Percentiles rank a stretch among this genome's conserved stretches.
Conservation (phyloP, 108 stramenopile genomes). For the Cyclotella sp. region DNA sequence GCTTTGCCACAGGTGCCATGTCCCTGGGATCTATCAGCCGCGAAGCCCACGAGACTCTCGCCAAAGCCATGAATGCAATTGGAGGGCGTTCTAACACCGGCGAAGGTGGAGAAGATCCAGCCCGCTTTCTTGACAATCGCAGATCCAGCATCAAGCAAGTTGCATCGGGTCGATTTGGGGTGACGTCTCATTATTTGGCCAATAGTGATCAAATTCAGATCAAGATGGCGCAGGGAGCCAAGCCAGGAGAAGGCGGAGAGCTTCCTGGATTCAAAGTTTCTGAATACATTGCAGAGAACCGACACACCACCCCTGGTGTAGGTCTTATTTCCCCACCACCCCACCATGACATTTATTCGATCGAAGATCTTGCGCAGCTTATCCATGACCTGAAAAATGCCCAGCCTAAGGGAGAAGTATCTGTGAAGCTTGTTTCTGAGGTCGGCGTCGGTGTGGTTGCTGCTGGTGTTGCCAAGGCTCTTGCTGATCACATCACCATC, state of each 20-base stretch:
- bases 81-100: slow-evolving; percentile 95
- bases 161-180: slow-evolving; percentile 95
- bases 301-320: slow-evolving; percentile 94
- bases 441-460: slow-evolving; percentile 98
- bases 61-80: slow-evolving; percentile 91
- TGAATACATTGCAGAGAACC: slow-evolving; percentile 91
- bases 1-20: slow-evolving; percentile 96
- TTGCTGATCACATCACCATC: slow-evolving; percentile 93
- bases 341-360: slow-evolving; percentile 97
- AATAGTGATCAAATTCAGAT: slow-evolving; percentile 98
- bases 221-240: slow-evolving; percentile 98
- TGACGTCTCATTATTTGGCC: slow-evolving; percentile 95
- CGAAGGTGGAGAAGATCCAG: slow-evolving; percentile 95
- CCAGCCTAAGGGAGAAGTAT: slow-evolving; percentile 93
- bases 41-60: slow-evolving; percentile 95
- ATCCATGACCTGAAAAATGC: slow-evolving; percentile 97
- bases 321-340: slow-evolving; percentile 96
- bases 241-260: slow-evolving; percentile 97
- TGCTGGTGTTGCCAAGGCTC: slow-evolving; percentile 96
- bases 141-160: slow-evolving; percentile 94
- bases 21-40: slow-evolving; percentile 93
- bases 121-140: slow-evolving; percentile 89
- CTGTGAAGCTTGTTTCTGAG: slow-evolving; percentile 98
- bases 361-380: slow-evolving; percentile 97
- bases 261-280: slow-evolving; percentile 96